phyloP scores from a whole-genome alignment of 148 eudicot species.

The Fagopyrum esculentum region DNA sequence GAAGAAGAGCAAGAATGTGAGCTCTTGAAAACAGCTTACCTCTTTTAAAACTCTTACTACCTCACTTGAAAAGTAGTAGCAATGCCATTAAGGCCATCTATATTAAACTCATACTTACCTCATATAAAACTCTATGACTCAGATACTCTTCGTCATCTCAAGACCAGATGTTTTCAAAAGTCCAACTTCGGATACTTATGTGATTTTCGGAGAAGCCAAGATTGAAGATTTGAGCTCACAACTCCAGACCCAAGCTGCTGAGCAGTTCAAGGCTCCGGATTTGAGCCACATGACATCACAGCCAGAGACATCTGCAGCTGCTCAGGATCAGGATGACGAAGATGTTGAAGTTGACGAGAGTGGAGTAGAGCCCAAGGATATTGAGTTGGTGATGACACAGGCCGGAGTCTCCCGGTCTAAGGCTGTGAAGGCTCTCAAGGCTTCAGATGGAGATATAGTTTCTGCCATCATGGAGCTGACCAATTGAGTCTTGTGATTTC shows the following conservation, averaged over 20 bases:
- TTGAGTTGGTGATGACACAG: slow-evolving; percentile 81
- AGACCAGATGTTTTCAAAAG: slow-evolving; percentile 95
- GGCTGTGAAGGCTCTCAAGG: slow-evolving; percentile 76
- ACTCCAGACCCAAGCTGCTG: slow-evolving; percentile 83
- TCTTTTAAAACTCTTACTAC: too few relatives aligned
- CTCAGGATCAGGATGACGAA: slow-evolving; percentile 69
- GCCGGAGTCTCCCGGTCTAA: slow-evolving; percentile 66
- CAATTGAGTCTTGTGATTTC: slow-evolving; percentile 24
- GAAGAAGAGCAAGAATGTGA: slow-evolving; percentile 81
- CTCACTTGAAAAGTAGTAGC: too few relatives aligned
- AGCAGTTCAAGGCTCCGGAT: slow-evolving; percentile 82
- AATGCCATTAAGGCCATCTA: too few relatives aligned
- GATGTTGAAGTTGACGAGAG: slow-evolving; percentile 65
- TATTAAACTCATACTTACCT: background rate
- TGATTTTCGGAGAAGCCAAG: slow-evolving; percentile 84
- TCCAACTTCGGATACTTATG: slow-evolving; percentile 78
- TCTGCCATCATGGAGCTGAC: slow-evolving; percentile 88
- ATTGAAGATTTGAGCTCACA: slow-evolving; percentile 95
- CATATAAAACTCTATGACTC: slow-evolving; percentile 7
- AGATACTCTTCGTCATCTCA: slow-evolving; percentile 81
- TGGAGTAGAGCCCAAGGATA: slow-evolving; percentile 76
- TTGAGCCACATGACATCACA: slow-evolving; percentile 48
- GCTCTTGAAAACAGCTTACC: slow-evolving; percentile 12
- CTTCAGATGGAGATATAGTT: slow-evolving; percentile 70
- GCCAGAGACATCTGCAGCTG: slow-evolving; percentile 49